Conservation (phyloP, 768 basidiomycete species). For the Pleurotus eryngii region DNA sequence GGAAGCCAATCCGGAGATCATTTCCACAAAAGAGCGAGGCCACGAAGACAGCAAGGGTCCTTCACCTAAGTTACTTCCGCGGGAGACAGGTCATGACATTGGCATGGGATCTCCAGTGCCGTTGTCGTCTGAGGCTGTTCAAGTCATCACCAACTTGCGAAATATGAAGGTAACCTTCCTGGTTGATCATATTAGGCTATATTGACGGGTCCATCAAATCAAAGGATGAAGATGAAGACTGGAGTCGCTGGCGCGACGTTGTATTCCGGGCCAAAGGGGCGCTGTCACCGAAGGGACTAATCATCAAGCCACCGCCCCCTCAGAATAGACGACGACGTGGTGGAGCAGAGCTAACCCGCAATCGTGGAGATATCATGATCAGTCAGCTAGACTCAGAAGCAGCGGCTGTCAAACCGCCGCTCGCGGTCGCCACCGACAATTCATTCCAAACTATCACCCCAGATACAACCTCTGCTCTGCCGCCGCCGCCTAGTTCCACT, state of each 20-base stretch:
- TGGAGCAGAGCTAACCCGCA: constrained; percentile 35
- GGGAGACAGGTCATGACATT: constrained; percentile 84
- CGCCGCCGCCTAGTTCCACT: constrained; percentile 17
- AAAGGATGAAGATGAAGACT: constrained; percentile 85
- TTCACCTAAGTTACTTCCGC: constrained; percentile 54
- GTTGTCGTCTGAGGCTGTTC: constrained; percentile 72
- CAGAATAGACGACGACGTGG: constrained; percentile 60
- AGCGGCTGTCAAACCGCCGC: not conserved
- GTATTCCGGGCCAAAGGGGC: constrained; percentile 74
- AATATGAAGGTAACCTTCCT: constrained; percentile 67
- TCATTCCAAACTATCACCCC: not conserved
- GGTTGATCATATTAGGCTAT: not conserved
- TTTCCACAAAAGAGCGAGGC: constrained; percentile 20
- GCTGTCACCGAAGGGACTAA: constrained; percentile 41
- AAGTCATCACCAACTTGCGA: constrained; percentile 72
- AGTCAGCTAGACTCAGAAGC: not conserved
- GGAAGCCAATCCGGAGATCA: constrained; percentile 46
- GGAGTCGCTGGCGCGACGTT: constrained; percentile 85
- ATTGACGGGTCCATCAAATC: not conserved
- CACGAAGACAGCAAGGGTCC: constrained; percentile 11
- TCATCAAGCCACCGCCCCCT: constrained; percentile 52
- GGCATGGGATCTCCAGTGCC: constrained; percentile 86
- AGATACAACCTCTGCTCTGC: constrained; percentile 12
- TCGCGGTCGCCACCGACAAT: not conserved
- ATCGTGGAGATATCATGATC: constrained; percentile 16